A percentile compares a stretch with the other conserved stretches of the same genome.
Evolutionary conservation across 2,329 filamentous ascomycete species (phyloP).

Genomic region (Diplodia intermedia): DNA sequence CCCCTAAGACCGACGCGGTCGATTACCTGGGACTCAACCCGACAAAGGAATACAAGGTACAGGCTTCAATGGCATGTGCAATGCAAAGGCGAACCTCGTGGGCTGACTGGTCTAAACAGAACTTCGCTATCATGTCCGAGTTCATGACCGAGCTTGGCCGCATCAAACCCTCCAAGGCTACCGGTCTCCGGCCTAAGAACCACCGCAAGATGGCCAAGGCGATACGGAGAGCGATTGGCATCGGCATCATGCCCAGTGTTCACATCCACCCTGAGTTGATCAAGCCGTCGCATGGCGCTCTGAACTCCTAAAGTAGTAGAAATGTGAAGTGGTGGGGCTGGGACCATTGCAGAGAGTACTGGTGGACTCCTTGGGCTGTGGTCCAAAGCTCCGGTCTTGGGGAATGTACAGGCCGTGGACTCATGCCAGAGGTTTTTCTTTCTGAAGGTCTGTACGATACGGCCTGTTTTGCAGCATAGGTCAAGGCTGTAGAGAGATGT

Average conservation of each 20-base stretch:
- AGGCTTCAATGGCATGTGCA: slow-evolving; percentile 38
- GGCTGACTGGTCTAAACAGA: slow-evolving; percentile 60
- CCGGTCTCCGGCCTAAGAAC: slow-evolving; percentile 84
- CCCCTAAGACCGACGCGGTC: slow-evolving; percentile 70
- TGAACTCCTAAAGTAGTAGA: not conserved
- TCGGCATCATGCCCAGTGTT: slow-evolving; percentile 90
- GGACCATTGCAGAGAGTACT: too few species aligned
- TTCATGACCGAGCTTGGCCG: slow-evolving; percentile 85
- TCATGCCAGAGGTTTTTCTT: too few species aligned
- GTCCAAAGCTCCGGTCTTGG: too few species aligned
- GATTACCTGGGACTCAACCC: slow-evolving; percentile 83
- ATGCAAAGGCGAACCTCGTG: not conserved
- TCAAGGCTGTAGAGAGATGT: too few species aligned
- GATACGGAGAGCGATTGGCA: slow-evolving; percentile 83
- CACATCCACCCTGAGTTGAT: slow-evolving; percentile 83
- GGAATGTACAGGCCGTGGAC: too few species aligned
- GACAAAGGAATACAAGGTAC: slow-evolving; percentile 85
- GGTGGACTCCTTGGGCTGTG: too few species aligned
- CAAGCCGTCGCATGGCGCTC: slow-evolving; percentile 13
- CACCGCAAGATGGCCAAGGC: slow-evolving; percentile 94
- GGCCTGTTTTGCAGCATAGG: too few species aligned
- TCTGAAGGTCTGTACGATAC: too few species aligned
- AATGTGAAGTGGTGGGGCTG: not conserved
- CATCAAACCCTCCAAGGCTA: slow-evolving; percentile 77
- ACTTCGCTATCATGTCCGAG: slow-evolving; percentile 89